Evolutionary conservation across 2,329 filamentous ascomycete species (phyloP).

Genomic region (Colletotrichum sublineola): DNA sequence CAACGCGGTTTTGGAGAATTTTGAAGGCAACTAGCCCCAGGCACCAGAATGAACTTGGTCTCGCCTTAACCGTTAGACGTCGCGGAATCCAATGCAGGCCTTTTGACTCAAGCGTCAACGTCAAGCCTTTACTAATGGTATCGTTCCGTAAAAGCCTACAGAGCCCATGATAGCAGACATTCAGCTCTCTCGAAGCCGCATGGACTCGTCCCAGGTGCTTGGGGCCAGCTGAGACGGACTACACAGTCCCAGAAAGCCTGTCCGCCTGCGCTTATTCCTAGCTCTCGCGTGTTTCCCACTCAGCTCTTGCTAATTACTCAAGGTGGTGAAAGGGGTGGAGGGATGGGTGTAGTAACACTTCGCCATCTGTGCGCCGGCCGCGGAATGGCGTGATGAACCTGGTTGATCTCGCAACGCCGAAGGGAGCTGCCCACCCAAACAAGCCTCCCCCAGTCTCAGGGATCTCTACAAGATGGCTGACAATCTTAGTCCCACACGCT

Average conservation of each 20-base stretch:
- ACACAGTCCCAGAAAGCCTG: background rate
- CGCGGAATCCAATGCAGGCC: background rate
- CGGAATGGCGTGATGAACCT: constrained; percentile 40
- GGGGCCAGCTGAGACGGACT: background rate
- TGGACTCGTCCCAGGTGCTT: constrained; percentile 11
- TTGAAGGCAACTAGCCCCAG: background rate
- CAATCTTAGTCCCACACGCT: constrained; percentile 1
- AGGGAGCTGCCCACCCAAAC: background rate
- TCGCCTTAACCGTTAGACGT: no score
- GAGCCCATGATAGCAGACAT: background rate
- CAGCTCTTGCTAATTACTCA: background rate
- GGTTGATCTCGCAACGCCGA: constrained; percentile 36
- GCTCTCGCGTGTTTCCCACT: background rate
- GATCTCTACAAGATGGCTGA: constrained; percentile 10
- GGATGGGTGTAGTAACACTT: constrained; percentile 8
- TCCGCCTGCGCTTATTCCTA: background rate
- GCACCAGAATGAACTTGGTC: no score
- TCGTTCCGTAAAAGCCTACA: background rate
- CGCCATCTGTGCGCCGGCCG: constrained; percentile 27
- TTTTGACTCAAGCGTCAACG: background rate
- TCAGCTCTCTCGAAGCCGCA: background rate
- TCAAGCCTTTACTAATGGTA: background rate
- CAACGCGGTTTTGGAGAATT: no score
- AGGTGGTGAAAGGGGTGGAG: background rate
- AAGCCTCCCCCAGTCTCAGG: constrained; percentile 13